A percentile compares a stretch with the other conserved stretches of the same genome.
These are phyloP conservation scores for Blechomonas ayalai DNA, from an alignment of 208 protist genomes.

Conservation along the genomic window DNA sequence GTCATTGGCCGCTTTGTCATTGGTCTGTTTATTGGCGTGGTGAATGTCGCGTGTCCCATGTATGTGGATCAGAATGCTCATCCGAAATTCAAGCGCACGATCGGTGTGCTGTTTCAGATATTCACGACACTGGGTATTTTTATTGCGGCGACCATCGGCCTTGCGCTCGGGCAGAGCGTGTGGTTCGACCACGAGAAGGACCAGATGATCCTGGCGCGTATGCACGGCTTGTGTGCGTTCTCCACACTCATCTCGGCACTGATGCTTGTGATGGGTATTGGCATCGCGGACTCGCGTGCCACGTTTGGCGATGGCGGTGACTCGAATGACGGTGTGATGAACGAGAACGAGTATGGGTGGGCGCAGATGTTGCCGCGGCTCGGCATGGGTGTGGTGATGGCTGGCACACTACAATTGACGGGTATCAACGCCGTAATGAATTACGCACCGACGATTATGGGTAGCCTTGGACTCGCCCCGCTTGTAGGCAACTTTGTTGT, in stretches of 20 bases:
- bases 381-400: slow-evolving; percentile 38
- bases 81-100: slow-evolving; percentile 35
- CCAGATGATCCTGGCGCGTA: slow-evolving; percentile 36
- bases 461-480: slow-evolving; percentile 43
- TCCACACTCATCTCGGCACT: slow-evolving; percentile 51
- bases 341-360: slow-evolving; percentile 44
- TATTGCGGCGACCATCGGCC: slow-evolving; percentile 53
- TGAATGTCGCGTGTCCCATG: slow-evolving; percentile 58
- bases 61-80: slow-evolving; percentile 67
- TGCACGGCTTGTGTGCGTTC: slow-evolving; percentile 60
- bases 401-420: slow-evolving; percentile 70
- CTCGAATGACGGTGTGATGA: slow-evolving; percentile 3
- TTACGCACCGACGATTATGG: slow-evolving; percentile 79
- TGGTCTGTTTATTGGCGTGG: slow-evolving; percentile 60
- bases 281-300: slow-evolving; percentile 12
- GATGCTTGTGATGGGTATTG: slow-evolving; percentile 36
- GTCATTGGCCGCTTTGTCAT: slow-evolving; percentile 61
- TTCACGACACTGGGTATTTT: slow-evolving; percentile 83
- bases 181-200: slow-evolving; percentile 16
- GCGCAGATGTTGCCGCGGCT: slow-evolving; percentile 35
- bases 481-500: slow-evolving; percentile 76
- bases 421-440: slow-evolving; percentile 86
- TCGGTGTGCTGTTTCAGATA: slow-evolving; percentile 76
- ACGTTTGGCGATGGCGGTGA: background rate
- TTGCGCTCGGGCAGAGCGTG: slow-evolving; percentile 44